A percentile compares a stretch with the other conserved stretches of the same genome.
Conservation (phyloP, 495 filamentous ascomycete genomes). For the Neurospora sp. region DNA sequence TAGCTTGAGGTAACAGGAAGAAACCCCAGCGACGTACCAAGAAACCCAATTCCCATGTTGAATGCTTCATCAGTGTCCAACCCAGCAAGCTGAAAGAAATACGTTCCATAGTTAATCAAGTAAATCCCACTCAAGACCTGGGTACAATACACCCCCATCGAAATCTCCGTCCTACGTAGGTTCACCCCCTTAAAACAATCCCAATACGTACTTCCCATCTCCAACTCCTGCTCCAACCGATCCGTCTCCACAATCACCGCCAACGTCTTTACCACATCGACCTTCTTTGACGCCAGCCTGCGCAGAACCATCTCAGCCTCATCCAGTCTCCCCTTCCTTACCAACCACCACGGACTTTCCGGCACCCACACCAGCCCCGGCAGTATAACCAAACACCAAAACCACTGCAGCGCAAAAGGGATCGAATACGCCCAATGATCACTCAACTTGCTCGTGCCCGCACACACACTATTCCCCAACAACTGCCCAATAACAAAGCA, state of each 20-base stretch:
- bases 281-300: slow-evolving; percentile 30
- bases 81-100: slow-evolving; percentile 56
- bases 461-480: slow-evolving; percentile 43
- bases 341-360: slow-evolving; percentile 55
- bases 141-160: slow-evolving; percentile 37
- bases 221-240: slow-evolving; percentile 47
- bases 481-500: slow-evolving; percentile 61
- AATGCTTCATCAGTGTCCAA: slow-evolving; percentile 39
- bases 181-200: slow-evolving; percentile 49
- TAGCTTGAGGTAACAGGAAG: neutral
- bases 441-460: slow-evolving; percentile 31
- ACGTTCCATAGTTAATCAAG: slow-evolving; percentile 50
- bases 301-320: slow-evolving; percentile 39
- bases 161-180: slow-evolving; percentile 47
- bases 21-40: slow-evolving; percentile 10
- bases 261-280: slow-evolving; percentile 31
- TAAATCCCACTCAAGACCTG: slow-evolving; percentile 44
- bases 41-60: slow-evolving; percentile 39
- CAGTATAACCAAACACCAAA: slow-evolving; percentile 52
- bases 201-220: slow-evolving; percentile 44
- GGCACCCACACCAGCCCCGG: slow-evolving; percentile 47
- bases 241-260: slow-evolving; percentile 55
- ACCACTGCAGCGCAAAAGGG: slow-evolving; percentile 55
- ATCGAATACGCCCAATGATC: slow-evolving; percentile 46
- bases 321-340: slow-evolving; percentile 43